Conservation (phyloP, 2,329 filamentous ascomycete species). For the Pseudogymnoascus sp. region DNA sequence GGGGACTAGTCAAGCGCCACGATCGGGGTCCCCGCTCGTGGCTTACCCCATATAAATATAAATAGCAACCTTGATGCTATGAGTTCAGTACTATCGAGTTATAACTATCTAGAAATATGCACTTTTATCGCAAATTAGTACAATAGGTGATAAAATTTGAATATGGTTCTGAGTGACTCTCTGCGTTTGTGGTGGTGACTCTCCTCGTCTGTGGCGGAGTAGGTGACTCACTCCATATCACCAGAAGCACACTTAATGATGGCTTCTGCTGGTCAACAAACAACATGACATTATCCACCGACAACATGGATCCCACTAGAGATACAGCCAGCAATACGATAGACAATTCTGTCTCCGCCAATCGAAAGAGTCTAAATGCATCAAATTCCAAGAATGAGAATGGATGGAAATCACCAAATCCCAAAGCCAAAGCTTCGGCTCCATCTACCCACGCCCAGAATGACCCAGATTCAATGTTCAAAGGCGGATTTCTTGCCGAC, state of each 20-base stretch:
- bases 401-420: slow-evolving; percentile 28
- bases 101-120: not conserved
- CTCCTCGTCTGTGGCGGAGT: not conserved
- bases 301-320: not conserved
- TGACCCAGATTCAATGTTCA: slow-evolving; percentile 65
- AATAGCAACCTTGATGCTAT: too few relatives aligned
- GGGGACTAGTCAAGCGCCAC: not conserved
- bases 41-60: not conserved
- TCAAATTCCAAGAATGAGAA: slow-evolving; percentile 44
- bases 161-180: not conserved
- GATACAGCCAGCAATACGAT: not conserved
- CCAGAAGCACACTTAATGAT: not conserved
- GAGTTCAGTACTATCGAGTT: not conserved
- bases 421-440: slow-evolving; percentile 23
- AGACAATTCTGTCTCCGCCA: not conserved
- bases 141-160: not conserved
- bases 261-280: not conserved
- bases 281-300: not conserved
- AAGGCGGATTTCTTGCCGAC: slow-evolving; percentile 65
- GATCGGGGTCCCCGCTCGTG: not conserved
- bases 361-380: slow-evolving; percentile 44
- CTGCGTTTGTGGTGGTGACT: not conserved
- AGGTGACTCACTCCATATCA: not conserved
- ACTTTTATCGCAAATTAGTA: not conserved
- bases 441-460: slow-evolving; percentile 31